Conservation (phyloP, 192 early-diverging fungal genomes). For the Backusella westeae region DNA sequence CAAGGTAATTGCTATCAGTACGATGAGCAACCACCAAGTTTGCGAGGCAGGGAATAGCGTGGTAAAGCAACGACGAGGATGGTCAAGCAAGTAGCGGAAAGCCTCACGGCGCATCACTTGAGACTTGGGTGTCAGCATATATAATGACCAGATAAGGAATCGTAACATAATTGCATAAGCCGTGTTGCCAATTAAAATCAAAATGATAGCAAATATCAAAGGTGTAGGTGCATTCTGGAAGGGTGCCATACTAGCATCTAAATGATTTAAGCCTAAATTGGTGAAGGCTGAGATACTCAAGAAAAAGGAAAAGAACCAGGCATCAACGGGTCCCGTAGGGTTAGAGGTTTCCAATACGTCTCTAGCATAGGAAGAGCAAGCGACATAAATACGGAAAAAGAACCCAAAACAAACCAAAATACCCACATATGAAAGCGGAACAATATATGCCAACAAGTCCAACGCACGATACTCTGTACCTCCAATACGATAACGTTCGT, state of each 20-base stretch:
- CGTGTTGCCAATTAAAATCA: slow-evolving; percentile 34
- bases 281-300: slow-evolving; percentile 22
- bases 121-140: slow-evolving; percentile 16
- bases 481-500: slow-evolving; percentile 31
- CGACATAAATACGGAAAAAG: slow-evolving; percentile 30
- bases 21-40: slow-evolving; percentile 30
- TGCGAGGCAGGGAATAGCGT: slow-evolving; percentile 31
- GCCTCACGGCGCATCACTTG: slow-evolving; percentile 23
- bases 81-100: slow-evolving; percentile 26
- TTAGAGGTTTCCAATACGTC: slow-evolving; percentile 25
- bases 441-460: slow-evolving; percentile 20
- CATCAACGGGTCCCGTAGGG: slow-evolving; percentile 13
- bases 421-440: slow-evolving; percentile 26
- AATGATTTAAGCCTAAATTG: slow-evolving; percentile 27
- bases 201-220: slow-evolving; percentile 15
- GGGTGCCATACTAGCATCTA: slow-evolving; percentile 33
- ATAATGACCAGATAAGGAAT: slow-evolving; percentile 27
- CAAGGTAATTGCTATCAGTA: slow-evolving; percentile 25
- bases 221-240: slow-evolving; percentile 32
- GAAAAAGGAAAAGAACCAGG: slow-evolving; percentile 35
- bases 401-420: slow-evolving; percentile 20
- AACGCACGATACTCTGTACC: slow-evolving; percentile 35
- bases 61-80: slow-evolving; percentile 36
- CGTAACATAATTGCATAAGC: slow-evolving; percentile 32
- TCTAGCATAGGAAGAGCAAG: slow-evolving; percentile 21